phyloP scores from a whole-genome alignment of 805 yeast genomes.

The Wickerhamiella alocasiicola region DNA sequence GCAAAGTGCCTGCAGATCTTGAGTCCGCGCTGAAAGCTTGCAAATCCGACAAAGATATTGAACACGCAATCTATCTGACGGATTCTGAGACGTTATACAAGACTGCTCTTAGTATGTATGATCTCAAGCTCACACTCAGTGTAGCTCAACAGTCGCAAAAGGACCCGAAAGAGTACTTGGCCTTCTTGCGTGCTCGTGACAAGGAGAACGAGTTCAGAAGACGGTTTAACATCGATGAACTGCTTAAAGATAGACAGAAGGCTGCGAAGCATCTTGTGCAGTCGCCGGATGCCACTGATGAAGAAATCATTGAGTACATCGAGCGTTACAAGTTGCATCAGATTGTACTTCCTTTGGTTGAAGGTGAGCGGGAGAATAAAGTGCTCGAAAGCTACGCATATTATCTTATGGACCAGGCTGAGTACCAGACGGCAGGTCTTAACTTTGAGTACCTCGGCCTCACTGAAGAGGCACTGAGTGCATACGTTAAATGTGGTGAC shows the following conservation, averaged over 20 bases:
- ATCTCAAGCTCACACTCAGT: constrained; percentile 63
- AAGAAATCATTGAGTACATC: constrained; percentile 57
- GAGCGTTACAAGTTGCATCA: constrained; percentile 57
- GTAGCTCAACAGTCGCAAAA: constrained; percentile 95
- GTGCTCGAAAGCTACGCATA: constrained; percentile 54
- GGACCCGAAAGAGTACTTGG: constrained; percentile 94
- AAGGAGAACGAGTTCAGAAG: constrained; percentile 54
- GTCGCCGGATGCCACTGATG: constrained; percentile 25
- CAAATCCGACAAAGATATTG: constrained; percentile 49
- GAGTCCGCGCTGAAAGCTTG: constrained; percentile 60
- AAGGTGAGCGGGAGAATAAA: constrained; percentile 37
- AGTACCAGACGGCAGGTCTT: constrained; percentile 64
- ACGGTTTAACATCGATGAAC: constrained; percentile 66
- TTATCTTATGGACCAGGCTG: constrained; percentile 41
- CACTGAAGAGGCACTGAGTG: constrained; percentile 49
- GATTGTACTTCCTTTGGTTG: constrained; percentile 49
- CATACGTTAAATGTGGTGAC: constrained; percentile 53
- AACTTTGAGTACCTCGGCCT: constrained; percentile 58
- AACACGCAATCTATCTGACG: constrained; percentile 79
- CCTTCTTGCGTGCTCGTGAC: constrained; percentile 73
- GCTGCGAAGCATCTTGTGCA: constrained; percentile 53
- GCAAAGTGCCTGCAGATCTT: constrained; percentile 78
- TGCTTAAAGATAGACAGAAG: constrained; percentile 50
- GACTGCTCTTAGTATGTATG: constrained; percentile 68
- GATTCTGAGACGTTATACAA: constrained; percentile 77